Evolutionary conservation across 2,329 filamentous ascomycete species (phyloP).

Genomic region (Cladosporium velox): DNA sequence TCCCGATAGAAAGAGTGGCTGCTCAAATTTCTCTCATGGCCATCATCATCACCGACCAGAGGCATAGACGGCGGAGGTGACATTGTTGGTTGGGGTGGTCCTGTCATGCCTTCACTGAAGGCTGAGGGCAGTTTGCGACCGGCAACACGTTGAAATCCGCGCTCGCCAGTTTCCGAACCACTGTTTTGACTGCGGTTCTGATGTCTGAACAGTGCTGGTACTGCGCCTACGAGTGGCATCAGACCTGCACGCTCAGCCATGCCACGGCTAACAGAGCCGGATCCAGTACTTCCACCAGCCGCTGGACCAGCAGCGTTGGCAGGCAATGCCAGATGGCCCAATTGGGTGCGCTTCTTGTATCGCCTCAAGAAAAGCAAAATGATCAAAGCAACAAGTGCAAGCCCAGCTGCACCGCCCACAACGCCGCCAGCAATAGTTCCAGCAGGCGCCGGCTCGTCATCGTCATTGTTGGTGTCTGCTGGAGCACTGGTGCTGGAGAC

Average conservation of each 20-base stretch:
- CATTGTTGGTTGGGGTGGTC: slow-evolving; percentile 27
- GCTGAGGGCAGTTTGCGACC: slow-evolving; percentile 52
- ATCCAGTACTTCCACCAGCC: slow-evolving; percentile 19
- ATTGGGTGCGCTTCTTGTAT: slow-evolving; percentile 44
- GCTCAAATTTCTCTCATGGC: slow-evolving; percentile 28
- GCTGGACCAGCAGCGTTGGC: slow-evolving; percentile 25
- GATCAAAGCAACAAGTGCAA: slow-evolving; percentile 53
- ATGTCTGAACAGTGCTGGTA: slow-evolving; percentile 42
- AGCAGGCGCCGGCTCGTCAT: slow-evolving; percentile 44
- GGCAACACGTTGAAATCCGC: slow-evolving; percentile 50
- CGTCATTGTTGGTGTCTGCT: slow-evolving; percentile 12
- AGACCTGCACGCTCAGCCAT: slow-evolving; percentile 46
- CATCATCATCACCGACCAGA: slow-evolving; percentile 17
- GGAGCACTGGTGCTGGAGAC: slow-evolving; percentile 18
- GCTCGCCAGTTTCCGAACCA: slow-evolving; percentile 36
- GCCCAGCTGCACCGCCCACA: slow-evolving; percentile 62
- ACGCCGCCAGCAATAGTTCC: slow-evolving; percentile 62
- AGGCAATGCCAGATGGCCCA: slow-evolving; percentile 32
- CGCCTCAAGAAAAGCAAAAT: slow-evolving; percentile 56
- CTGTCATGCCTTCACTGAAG: slow-evolving; percentile 51
- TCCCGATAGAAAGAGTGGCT: slow-evolving; percentile 49
- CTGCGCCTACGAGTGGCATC: slow-evolving; percentile 40
- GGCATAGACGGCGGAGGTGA: slow-evolving; percentile 24
- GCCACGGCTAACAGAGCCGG: slow-evolving; percentile 33
- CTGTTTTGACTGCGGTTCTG: slow-evolving; percentile 33